Evolutionary conservation across 1,284 basidiomycete species (phyloP).

Genomic region (Trametes pubescens): DNA sequence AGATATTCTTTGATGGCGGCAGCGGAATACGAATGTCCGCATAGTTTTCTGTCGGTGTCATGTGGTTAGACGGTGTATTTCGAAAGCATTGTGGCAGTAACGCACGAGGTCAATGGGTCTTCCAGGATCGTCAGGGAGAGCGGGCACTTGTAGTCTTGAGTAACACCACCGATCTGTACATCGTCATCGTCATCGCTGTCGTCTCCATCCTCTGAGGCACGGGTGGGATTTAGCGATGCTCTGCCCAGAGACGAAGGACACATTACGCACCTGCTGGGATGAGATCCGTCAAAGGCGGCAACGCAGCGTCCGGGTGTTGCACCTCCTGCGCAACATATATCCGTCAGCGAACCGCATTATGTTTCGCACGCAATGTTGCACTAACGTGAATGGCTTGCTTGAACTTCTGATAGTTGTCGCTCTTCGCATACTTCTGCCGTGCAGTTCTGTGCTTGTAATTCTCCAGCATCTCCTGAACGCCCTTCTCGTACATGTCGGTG

Average conservation of each 20-base stretch:
- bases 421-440: conserved; percentile 78
- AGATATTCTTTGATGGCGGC: conserved; percentile 68
- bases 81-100: conserved; percentile 24
- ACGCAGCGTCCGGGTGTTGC: conserved; percentile 67
- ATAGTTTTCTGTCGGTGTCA: conserved; percentile 55
- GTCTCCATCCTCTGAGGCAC: conserved; percentile 70
- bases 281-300: conserved; percentile 81
- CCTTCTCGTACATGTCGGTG: conserved; percentile 54
- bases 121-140: conserved; percentile 69
- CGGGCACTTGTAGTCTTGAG: conserved; percentile 84
- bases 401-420: conserved; percentile 69
- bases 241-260: background rate
- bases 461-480: conserved; percentile 50
- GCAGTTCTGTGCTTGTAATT: conserved; percentile 67
- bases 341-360: background rate
- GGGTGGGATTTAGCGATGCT: conserved; percentile 12
- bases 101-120: conserved; percentile 81
- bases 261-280: conserved; percentile 66
- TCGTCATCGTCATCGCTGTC: conserved; percentile 82
- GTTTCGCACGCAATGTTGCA: conserved; percentile 18
- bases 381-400: conserved; percentile 73
- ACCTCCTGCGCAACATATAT: conserved; percentile 59
- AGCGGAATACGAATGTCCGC: conserved; percentile 77
- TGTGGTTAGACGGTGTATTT: background rate
- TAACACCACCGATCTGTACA: conserved; percentile 84